Conservation (phyloP, 139 green algal genomes). For the Pleodorina starrii region DNA sequence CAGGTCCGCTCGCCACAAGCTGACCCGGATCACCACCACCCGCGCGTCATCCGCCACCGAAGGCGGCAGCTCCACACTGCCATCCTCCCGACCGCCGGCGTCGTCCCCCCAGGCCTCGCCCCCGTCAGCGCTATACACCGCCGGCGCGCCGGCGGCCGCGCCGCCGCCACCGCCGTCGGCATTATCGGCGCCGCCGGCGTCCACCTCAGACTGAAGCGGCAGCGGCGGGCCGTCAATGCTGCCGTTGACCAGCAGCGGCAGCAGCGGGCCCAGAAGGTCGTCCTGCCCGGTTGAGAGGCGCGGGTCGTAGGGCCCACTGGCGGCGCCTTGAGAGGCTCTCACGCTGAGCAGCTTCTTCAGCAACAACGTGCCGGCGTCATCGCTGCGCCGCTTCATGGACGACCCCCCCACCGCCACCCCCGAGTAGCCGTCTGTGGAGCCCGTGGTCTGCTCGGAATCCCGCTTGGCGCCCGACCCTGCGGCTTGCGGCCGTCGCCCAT, state of each 20-base stretch:
- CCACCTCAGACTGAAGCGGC: not conserved
- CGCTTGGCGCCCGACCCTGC: not conserved
- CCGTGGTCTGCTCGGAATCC: not conserved
- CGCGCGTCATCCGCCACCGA: constrained; percentile 18
- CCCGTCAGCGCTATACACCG: not conserved
- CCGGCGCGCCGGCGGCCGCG: too few species aligned
- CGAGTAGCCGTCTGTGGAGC: too few species aligned
- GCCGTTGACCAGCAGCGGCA: not conserved
- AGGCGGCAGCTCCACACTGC: constrained; percentile 13
- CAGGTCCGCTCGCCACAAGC: constrained; percentile 58
- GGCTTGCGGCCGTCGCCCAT: not conserved
- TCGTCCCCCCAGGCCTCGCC: not conserved
- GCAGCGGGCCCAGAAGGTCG: not conserved
- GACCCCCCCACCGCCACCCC: too few species aligned
- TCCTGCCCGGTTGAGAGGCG: not conserved
- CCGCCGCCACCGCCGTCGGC: not conserved
- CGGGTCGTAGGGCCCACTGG: not conserved
- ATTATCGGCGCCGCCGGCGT: not conserved
- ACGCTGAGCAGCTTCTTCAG: not conserved
- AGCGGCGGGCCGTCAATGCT: not conserved
- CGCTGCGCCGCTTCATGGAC: not conserved
- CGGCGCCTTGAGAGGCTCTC: not conserved
- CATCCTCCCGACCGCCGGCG: not conserved
- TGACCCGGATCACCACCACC: constrained; percentile 43
- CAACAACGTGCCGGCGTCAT: not conserved